Evolutionary conservation across 2,329 filamentous ascomycete species (phyloP).

Genomic region (Atkinsonella hypoxylon): DNA sequence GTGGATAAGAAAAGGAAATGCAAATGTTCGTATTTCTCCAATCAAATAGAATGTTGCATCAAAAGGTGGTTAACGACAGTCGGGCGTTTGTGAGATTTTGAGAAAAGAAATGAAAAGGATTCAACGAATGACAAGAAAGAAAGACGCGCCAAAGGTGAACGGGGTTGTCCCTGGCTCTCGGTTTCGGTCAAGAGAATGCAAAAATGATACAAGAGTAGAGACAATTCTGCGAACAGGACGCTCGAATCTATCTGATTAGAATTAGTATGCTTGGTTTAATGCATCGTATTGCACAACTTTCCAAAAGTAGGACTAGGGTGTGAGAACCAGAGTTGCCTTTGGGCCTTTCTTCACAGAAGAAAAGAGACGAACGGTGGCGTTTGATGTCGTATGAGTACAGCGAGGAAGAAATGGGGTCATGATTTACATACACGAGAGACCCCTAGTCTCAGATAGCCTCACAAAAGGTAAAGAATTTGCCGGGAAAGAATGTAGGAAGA

Average conservation of each 20-base stretch:
- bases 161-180: not conserved
- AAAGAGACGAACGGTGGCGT: not conserved
- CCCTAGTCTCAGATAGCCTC: slow-evolving; percentile 1
- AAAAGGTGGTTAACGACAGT: not conserved
- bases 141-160: not conserved
- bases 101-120: not conserved
- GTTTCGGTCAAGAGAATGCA: not conserved
- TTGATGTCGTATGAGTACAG: not conserved
- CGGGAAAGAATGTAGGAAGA: not conserved
- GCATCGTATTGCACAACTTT: not conserved
- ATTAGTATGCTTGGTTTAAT: not conserved
- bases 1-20: not conserved
- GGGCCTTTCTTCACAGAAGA: not conserved
- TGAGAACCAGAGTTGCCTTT: too few species aligned
- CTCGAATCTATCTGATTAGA: not conserved
- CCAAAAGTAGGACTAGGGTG: too few species aligned
- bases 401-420: not conserved
- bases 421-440: slow-evolving; percentile 4
- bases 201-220: slow-evolving; percentile 1
- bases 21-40: not conserved
- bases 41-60: slow-evolving; percentile 2
- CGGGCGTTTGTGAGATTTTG: not conserved
- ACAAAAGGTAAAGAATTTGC: not conserved
- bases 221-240: not conserved
- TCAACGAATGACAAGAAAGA: not conserved